A percentile compares a stretch with the other conserved stretches of the same genome.
phyloP scores from a whole-genome alignment of 208 protist genomes.

The Leishmania braziliensis region DNA sequence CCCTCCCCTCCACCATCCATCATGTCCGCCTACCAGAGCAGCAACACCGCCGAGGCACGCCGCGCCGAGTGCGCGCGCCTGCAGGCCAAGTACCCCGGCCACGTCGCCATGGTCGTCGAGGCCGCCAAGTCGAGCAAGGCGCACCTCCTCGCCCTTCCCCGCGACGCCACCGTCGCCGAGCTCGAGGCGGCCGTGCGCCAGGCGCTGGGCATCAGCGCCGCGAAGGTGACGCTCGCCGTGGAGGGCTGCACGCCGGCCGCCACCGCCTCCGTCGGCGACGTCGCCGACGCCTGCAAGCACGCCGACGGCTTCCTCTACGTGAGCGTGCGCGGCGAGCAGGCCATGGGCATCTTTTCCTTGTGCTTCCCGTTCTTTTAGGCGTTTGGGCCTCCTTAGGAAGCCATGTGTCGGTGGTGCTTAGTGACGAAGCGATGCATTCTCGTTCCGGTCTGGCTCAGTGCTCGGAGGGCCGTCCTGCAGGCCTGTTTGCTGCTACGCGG shows the following conservation, averaged over 20 bases:
- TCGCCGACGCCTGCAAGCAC: constrained; percentile 13
- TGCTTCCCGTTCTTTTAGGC: too few species aligned
- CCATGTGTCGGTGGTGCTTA: too few species aligned
- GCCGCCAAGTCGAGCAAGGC: constrained; percentile 24
- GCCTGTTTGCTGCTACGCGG: too few species aligned
- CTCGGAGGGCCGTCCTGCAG: too few species aligned
- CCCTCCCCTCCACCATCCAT: not conserved
- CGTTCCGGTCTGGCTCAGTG: too few species aligned
- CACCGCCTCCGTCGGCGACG: constrained; percentile 13
- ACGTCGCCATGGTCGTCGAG: constrained; percentile 25
- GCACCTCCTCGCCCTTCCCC: constrained; percentile 28
- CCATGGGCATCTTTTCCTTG: not conserved
- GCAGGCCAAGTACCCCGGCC: constrained; percentile 22
- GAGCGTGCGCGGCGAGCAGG: constrained; percentile 4
- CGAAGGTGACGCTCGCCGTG: constrained; percentile 26
- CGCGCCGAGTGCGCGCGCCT: constrained; percentile 21
- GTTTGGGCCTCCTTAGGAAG: too few species aligned
- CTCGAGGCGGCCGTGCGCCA: constrained; percentile 19
- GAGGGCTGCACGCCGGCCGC: constrained; percentile 29
- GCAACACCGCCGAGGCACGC: constrained; percentile 3
- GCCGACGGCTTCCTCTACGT: constrained; percentile 20
- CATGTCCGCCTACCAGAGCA: constrained; percentile 15
- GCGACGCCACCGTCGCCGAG: constrained; percentile 21
- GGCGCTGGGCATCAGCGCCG: constrained; percentile 5
- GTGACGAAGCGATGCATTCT: too few species aligned